These are phyloP conservation scores for Hypoxylon cercidicola DNA, from an alignment of 495 filamentous ascomycete genomes.

Conservation along the genomic window DNA sequence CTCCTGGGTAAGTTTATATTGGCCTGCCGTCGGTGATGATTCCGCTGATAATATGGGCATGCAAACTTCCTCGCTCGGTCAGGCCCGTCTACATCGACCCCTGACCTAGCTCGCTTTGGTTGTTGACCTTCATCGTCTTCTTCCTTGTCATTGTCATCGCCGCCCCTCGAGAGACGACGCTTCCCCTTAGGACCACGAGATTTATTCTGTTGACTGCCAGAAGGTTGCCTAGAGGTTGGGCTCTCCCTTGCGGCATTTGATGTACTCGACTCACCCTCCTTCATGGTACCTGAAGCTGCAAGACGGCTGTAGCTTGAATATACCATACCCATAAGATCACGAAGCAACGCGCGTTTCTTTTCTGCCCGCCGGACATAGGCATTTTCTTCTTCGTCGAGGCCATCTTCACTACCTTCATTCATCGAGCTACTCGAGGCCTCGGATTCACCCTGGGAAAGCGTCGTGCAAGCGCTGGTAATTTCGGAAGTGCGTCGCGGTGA, in stretches of 20 bases:
- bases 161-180: background rate
- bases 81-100: background rate
- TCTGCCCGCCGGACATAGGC: background rate
- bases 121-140: conserved; percentile 2
- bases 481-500: background rate
- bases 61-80: background rate
- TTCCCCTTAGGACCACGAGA: background rate
- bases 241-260: background rate
- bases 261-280: background rate
- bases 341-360: background rate
- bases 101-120: background rate
- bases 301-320: background rate
- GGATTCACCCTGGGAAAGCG: background rate
- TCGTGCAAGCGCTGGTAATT: background rate
- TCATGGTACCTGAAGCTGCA: background rate
- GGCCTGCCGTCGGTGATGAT: background rate
- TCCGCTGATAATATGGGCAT: conserved; percentile 7
- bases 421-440: background rate
- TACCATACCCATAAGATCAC: conserved; percentile 2
- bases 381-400: background rate
- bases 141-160: background rate
- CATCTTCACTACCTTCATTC: background rate
- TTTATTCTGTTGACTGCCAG: background rate
- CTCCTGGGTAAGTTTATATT: background rate
- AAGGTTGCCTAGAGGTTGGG: background rate